Conservation (phyloP, 768 basidiomycete species). For the Amanita molliuscula region DNA sequence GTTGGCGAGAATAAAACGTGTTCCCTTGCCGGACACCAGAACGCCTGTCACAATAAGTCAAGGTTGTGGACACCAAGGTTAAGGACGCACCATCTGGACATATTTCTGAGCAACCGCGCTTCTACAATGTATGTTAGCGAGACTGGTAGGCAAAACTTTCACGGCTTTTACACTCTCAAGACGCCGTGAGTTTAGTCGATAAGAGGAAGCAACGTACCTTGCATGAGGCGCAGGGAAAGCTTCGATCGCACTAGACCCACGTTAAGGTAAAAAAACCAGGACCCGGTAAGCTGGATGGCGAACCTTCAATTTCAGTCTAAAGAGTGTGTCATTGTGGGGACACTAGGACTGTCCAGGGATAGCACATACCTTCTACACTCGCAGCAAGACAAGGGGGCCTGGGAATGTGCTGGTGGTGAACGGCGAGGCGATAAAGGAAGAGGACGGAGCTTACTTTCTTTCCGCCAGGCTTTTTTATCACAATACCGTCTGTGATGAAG, state of each 20-base stretch:
- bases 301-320: conserved; percentile 49
- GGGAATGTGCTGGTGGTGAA: conserved; percentile 1
- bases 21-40: conserved; percentile 56
- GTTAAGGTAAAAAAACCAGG: conserved; percentile 5
- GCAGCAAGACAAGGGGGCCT: conserved; percentile 51
- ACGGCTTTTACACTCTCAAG: neutral
- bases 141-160: neutral
- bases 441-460: conserved; percentile 29
- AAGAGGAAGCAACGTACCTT: conserved; percentile 15
- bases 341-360: neutral
- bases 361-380: conserved; percentile 46
- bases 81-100: conserved; percentile 45
- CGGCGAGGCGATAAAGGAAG: neutral
- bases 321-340: neutral
- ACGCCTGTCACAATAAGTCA: conserved; percentile 30
- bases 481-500: conserved; percentile 38
- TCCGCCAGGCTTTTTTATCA: conserved; percentile 32
- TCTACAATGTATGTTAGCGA: conserved; percentile 20
- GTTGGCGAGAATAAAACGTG: conserved; percentile 58
- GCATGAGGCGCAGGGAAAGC: conserved; percentile 39
- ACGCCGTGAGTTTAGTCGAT: neutral
- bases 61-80: neutral
- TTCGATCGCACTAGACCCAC: conserved; percentile 34
- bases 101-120: conserved; percentile 58
- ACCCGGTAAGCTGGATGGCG: conserved; percentile 9